Base-by-base conservation (phyloP, 2,329 filamentous ascomycete species). In the Diplodia scrobiculata region DNA sequence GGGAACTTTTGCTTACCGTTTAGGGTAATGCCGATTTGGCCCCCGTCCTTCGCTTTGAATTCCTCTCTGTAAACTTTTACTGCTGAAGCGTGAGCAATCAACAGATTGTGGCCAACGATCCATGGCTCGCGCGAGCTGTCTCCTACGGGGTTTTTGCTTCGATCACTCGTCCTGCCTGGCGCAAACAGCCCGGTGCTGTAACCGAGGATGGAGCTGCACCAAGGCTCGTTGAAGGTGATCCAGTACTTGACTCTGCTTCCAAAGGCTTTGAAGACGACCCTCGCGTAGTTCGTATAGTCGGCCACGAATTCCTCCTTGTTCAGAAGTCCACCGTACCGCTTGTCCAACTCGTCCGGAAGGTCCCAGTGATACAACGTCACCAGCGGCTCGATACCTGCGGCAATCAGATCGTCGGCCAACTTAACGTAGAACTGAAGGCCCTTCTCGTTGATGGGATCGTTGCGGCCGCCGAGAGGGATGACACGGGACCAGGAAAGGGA, bases 151-250 rank as follows among this genome's bases (percentile, higher is more conserved):
- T 85, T 91, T 82, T 88, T 91, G 68, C 75, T 84, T 69, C 91
- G 86, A 78, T 95, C 88, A 71, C 89, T 92, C 6, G 88, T 91
- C 73, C 86, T 88, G n/a, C 92, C 92, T 0, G 92, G 92, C 11
- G 92, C 92, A 74, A 93, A 92, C 68, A 87, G 81, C 32, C 92
- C 92, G 50, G 85, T 86, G 74, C 84, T 90, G 79, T 94, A 95
- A 41, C 91, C 91, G 50, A 95, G 84, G 68, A 95, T 88, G 63
- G 89, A 87, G 69, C 87, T 91, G 79, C 91, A 96, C 87, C 90
- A 95, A 3, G 92, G 92, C 81, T 96, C 91, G 76, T 95, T 95
- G 80, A 94, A 92, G 29, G 91, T 95, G 77, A 93, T 91, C 92
- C 92, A 96, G 79, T 91, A 84, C 81, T 92, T 91, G 73, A 92